Base-by-base conservation (phyloP, 129 eudicot genomes). In the Erigeron canadensis region DNA sequence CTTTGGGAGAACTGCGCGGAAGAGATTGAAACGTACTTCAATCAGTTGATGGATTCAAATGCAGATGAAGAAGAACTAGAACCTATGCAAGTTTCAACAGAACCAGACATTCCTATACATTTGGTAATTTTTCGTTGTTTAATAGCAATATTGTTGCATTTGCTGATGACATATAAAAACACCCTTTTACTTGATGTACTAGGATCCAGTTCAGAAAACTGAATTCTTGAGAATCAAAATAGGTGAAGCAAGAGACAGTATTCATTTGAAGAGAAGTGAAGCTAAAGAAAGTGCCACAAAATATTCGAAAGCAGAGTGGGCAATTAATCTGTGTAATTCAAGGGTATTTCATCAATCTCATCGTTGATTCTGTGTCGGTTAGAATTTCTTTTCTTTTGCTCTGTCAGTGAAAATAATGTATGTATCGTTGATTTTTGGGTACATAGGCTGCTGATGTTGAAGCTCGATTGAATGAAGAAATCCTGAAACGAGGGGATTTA, bases 281-380 rank as follows among this genome's bases (percentile, higher is more conserved):
- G 87, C 87, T 10, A 85, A 74, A 79, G 88, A 50, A 43, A 82
- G 70, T 61, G 73, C 58, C 1, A 79, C 45, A 75, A 84, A 90
- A 67, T 77, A 48, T 51, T 73, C 81, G 6, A 92, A 83, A 74
- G 96, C 98, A 39, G 62, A 84, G 85, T 83, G 96, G 95, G 93
- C 86, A 10, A 81, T 87, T 68, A 80, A 21, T 43, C 40, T 92
- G 57, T 85, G 91, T 59, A 89, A 61, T 59, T 61, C 69, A 10
- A 58, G 88, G 91, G 98, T 91, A 82, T 74, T 45, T 43, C 44
- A 37, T 58, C 69, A 50, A 28, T 79, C 57, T 72, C 50, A 21
- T 62, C 10, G 46, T 56, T 21, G 18, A 75, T 19, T 63, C 46
- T 6, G n/a, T 13, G 2, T 21, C 1, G 46, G 9, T 69, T 18